These are phyloP conservation scores for Coemansia sp. DNA, from an alignment of 192 early-diverging fungal species.

Conservation along the genomic window DNA sequence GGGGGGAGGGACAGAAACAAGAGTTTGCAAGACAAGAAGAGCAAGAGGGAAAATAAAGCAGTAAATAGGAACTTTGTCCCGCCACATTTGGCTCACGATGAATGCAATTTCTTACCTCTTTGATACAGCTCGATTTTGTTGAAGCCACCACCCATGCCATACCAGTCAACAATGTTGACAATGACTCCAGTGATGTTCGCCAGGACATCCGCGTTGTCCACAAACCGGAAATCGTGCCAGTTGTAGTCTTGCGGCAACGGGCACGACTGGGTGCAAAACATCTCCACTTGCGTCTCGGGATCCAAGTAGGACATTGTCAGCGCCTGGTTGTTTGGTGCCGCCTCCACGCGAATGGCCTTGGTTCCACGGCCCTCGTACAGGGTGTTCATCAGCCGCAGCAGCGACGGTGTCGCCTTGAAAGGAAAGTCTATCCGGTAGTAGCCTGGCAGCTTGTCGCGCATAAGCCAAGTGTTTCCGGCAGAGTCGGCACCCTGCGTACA, in stretches of 20 bases:
- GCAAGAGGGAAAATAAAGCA: background rate
- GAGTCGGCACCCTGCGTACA: constrained; percentile 36
- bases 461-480: constrained; percentile 62
- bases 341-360: constrained; percentile 64
- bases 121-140: constrained; percentile 52
- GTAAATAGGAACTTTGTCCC: background rate
- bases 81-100: background rate
- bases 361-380: constrained; percentile 59
- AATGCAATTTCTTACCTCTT: constrained; percentile 32
- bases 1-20: no score
- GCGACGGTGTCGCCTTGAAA: constrained; percentile 57
- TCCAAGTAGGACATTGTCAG: constrained; percentile 66
- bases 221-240: constrained; percentile 54
- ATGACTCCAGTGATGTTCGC: constrained; percentile 54
- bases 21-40: constrained; percentile 3
- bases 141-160: constrained; percentile 54
- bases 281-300: constrained; percentile 41
- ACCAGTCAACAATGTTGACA: constrained; percentile 60
- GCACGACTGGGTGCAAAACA: constrained; percentile 43
- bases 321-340: constrained; percentile 55
- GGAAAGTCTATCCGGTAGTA: constrained; percentile 63
- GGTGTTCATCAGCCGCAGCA: constrained; percentile 68
- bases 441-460: constrained; percentile 67
- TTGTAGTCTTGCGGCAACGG: constrained; percentile 35
- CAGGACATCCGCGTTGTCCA: constrained; percentile 43